Conservation (phyloP, 306 rosid species). For the Cicer arietinum region DNA sequence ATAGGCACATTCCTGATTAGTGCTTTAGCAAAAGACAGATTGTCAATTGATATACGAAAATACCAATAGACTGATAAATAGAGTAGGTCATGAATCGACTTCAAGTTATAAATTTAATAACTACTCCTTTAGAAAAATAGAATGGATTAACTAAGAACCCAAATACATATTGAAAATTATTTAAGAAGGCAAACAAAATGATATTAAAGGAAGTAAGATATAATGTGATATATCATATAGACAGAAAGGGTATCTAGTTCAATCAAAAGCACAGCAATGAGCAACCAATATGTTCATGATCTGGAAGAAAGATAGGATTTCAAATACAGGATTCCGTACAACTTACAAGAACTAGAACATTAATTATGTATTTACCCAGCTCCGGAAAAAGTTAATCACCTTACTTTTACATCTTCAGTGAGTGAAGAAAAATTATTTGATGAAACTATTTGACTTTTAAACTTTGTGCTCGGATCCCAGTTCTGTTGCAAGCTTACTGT, state of each 20-base stretch:
- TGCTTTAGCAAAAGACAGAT: too few species aligned
- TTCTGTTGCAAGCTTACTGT: conserved; percentile 52
- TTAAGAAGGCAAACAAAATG: neutral
- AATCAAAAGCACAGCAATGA: conserved; percentile 23
- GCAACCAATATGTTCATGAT: conserved; percentile 12
- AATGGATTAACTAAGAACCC: conserved; percentile 15
- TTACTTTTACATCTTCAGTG: conserved; percentile 74
- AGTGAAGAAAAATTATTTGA: conserved; percentile 66
- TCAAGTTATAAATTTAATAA: neutral
- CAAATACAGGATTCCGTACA: conserved; percentile 21
- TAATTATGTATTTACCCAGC: conserved; percentile 33
- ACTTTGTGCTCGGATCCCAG: conserved; percentile 53
- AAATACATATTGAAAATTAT: conserved; percentile 10
- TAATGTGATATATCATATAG: neutral
- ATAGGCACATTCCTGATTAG: too few species aligned
- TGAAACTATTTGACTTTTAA: conserved; percentile 61
- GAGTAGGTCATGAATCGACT: conserved; percentile 12
- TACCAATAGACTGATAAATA: neutral
- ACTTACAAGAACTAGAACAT: neutral
- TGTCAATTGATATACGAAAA: too few species aligned
- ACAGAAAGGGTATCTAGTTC: conserved; percentile 1
- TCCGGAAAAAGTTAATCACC: conserved; percentile 65
- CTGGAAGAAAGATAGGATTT: neutral
- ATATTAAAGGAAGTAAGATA: conserved; percentile 10
- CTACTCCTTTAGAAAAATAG: neutral